Evolutionary conservation across 2,329 filamentous ascomycete species (phyloP).

Genomic region (Albophoma yamanashiensis): DNA sequence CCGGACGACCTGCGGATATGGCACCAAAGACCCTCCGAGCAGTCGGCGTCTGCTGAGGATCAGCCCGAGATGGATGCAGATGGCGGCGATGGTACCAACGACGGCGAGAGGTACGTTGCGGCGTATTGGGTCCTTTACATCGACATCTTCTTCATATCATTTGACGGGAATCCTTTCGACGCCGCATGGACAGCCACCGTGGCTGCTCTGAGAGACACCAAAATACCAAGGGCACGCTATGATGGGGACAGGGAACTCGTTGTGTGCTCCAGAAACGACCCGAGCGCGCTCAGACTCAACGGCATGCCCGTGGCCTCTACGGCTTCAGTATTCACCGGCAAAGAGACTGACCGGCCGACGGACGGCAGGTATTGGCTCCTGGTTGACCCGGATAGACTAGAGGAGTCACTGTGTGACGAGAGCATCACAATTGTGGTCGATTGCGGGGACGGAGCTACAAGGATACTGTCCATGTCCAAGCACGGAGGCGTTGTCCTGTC

Average conservation of each 20-base stretch:
- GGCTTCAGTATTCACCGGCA: slow-evolving; percentile 66
- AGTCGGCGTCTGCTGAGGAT: slow-evolving; percentile 33
- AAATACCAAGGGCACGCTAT: slow-evolving; percentile 70
- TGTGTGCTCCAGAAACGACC: slow-evolving; percentile 55
- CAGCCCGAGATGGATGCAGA: slow-evolving; percentile 26
- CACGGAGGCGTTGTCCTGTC: slow-evolving; percentile 65
- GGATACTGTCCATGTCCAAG: slow-evolving; percentile 69
- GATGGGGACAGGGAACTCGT: slow-evolving; percentile 72
- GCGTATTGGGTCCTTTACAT: slow-evolving; percentile 95
- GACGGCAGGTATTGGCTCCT: slow-evolving; percentile 60
- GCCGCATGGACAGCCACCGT: slow-evolving; percentile 78
- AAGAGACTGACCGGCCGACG: slow-evolving; percentile 34
- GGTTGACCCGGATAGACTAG: slow-evolving; percentile 79
- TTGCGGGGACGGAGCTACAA: slow-evolving; percentile 36
- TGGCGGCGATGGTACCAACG: slow-evolving; percentile 15
- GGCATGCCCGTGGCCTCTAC: slow-evolving; percentile 67
- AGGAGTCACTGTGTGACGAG: slow-evolving; percentile 79
- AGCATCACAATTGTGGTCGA: slow-evolving; percentile 77
- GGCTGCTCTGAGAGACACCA: slow-evolving; percentile 69
- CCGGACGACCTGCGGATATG: slow-evolving; percentile 63
- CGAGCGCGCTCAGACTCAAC: slow-evolving; percentile 45
- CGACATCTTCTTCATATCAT: slow-evolving; percentile 86
- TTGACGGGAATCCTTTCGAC: slow-evolving; percentile 88
- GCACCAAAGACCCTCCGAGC: slow-evolving; percentile 42
- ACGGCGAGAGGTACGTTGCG: slow-evolving; percentile 43